These are phyloP conservation scores for Kodamaea kaohsiungensis DNA, from an alignment of 805 yeast genomes.

Conservation along the genomic window DNA sequence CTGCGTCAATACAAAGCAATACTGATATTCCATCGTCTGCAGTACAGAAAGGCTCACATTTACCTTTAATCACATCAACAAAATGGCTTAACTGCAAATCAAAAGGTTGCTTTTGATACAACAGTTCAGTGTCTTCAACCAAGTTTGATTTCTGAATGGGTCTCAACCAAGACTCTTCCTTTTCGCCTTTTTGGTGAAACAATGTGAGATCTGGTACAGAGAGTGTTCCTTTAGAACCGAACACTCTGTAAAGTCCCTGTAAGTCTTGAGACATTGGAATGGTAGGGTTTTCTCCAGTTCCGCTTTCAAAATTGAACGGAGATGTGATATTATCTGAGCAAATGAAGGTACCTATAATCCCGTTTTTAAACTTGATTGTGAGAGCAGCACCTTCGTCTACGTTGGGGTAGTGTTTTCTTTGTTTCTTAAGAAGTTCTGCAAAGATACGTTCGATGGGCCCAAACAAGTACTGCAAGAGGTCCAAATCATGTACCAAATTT, in stretches of 20 bases:
- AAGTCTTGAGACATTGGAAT: slow-evolving; percentile 32
- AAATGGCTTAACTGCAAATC: slow-evolving; percentile 42
- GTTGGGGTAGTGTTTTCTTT: slow-evolving; percentile 24
- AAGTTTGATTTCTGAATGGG: slow-evolving; percentile 17
- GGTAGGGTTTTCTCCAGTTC: slow-evolving; percentile 46
- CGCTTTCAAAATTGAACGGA: slow-evolving; percentile 42
- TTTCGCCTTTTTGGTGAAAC: slow-evolving; percentile 29
- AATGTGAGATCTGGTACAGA: slow-evolving; percentile 43
- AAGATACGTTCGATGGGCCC: slow-evolving; percentile 42
- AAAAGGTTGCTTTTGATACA: slow-evolving; percentile 26
- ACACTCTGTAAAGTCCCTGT: slow-evolving; percentile 39
- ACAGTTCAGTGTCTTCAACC: slow-evolving; percentile 8
- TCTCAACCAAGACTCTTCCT: slow-evolving; percentile 29
- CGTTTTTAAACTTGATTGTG: slow-evolving; percentile 37
- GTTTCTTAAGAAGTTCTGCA: slow-evolving; percentile 38
- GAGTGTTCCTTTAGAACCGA: slow-evolving; percentile 40
- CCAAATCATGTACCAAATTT: slow-evolving; percentile 44
- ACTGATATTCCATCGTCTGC: slow-evolving; percentile 38
- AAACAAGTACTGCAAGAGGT: slow-evolving; percentile 39
- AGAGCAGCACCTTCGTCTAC: slow-evolving; percentile 47
- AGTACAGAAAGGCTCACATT: slow-evolving; percentile 27
- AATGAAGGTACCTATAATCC: slow-evolving; percentile 42
- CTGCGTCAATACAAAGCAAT: slow-evolving; percentile 37
- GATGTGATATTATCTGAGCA: slow-evolving; percentile 44
- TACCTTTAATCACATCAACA: slow-evolving; percentile 32